A percentile compares a stretch with the other conserved stretches of the same genome.
Conservation (phyloP, 2,329 filamentous ascomycete species). For the Camptophora hylomeconis region DNA sequence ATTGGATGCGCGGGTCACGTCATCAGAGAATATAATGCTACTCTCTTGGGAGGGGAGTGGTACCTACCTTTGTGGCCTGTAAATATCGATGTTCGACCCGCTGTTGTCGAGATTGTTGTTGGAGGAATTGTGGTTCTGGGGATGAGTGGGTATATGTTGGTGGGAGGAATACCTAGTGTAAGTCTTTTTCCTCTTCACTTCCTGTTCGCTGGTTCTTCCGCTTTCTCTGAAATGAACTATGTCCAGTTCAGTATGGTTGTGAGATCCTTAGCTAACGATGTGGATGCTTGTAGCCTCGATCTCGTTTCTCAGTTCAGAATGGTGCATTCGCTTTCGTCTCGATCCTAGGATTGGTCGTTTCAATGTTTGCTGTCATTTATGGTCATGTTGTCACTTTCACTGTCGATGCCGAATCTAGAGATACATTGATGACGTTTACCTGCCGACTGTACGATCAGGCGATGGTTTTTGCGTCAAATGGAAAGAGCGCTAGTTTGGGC, state of each 20-base stretch:
- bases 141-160: conserved; percentile 23
- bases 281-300: conserved; percentile 10
- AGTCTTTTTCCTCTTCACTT: conserved; percentile 10
- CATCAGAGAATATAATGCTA: conserved; percentile 26
- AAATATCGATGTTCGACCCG: conserved; percentile 29
- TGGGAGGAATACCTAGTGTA: conserved; percentile 22
- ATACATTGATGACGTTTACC: background rate
- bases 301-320: conserved; percentile 1
- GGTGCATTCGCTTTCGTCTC: conserved; percentile 11
- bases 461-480: conserved; percentile 5
- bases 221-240: background rate
- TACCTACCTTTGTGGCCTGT: conserved; percentile 29
- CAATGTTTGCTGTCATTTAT: background rate
- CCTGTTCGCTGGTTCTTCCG: conserved; percentile 8
- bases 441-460: conserved; percentile 4
- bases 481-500: no score
- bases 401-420: conserved; percentile 5
- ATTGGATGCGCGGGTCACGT: conserved; percentile 27
- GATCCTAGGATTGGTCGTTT: conserved; percentile 19
- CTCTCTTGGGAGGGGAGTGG: conserved; percentile 21
- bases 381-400: conserved; percentile 20
- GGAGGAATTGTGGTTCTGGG: conserved; percentile 24
- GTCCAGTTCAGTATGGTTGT: conserved; percentile 3
- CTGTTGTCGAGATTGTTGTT: conserved; percentile 24
- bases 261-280: no score